Evolutionary conservation across 2,329 filamentous ascomycete species (phyloP).

Genomic region (Berkeleyomyces rouxiae): DNA sequence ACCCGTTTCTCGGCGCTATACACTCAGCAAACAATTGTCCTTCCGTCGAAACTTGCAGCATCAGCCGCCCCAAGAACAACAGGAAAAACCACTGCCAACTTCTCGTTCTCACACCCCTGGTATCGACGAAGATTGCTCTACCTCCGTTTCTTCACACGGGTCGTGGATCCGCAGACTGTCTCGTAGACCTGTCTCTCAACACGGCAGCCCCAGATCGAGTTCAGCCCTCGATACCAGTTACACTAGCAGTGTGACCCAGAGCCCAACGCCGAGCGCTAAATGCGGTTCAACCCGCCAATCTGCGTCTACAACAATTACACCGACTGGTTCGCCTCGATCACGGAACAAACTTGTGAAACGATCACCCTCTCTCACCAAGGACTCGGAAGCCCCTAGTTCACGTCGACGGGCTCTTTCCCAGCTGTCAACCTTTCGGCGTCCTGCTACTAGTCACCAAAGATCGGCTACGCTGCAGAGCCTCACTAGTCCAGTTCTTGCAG

Average conservation of each 20-base stretch:
- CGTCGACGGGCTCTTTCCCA: constrained; percentile 40
- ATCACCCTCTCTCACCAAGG: constrained; percentile 37
- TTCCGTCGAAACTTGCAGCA: constrained; percentile 8
- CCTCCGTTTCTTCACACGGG: constrained; percentile 40
- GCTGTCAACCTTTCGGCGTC: constrained; percentile 49
- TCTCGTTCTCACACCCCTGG: constrained; percentile 11
- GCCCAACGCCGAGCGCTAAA: background rate
- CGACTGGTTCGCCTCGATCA: constrained; percentile 28
- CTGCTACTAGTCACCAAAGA: constrained; percentile 65
- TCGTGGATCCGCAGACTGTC: constrained; percentile 63
- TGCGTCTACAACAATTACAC: constrained; percentile 14
- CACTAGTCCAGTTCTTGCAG: background rate
- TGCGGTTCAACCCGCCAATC: background rate
- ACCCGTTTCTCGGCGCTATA: constrained; percentile 17
- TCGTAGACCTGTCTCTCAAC: constrained; percentile 45
- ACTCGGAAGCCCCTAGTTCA: constrained; percentile 24
- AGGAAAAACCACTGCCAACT: constrained; percentile 14
- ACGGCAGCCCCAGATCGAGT: constrained; percentile 46
- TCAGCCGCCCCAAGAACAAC: background rate
- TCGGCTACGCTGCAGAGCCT: constrained; percentile 45
- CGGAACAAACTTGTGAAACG: constrained; percentile 70
- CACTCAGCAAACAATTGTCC: constrained; percentile 10
- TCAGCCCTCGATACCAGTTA: constrained; percentile 34
- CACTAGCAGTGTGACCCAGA: background rate
- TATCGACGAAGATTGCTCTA: constrained; percentile 30